These are phyloP conservation scores for Lignosus rhinocerotis DNA, from an alignment of 1,284 basidiomycete genomes.

Conservation along the genomic window DNA sequence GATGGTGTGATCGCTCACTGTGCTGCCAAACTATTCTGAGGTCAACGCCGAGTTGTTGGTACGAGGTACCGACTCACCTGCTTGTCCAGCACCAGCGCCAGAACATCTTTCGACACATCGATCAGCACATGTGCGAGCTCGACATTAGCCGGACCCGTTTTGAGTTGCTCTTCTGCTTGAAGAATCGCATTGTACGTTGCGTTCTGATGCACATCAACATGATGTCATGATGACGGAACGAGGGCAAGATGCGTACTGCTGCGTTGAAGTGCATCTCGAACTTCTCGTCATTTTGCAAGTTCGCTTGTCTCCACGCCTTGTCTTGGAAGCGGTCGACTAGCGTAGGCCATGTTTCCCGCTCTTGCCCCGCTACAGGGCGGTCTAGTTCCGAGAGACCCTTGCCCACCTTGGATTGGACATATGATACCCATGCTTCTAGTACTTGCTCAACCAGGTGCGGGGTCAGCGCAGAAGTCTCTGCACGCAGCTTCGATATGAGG, in stretches of 20 bases:
- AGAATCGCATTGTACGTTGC: constrained; percentile 54
- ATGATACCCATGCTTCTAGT: constrained; percentile 63
- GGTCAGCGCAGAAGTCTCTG: constrained; percentile 57
- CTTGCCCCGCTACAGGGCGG: constrained; percentile 46
- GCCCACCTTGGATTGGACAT: constrained; percentile 60
- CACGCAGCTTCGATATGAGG: constrained; percentile 69
- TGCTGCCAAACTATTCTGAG: constrained; percentile 65
- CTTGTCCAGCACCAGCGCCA: constrained; percentile 74
- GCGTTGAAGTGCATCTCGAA: constrained; percentile 85
- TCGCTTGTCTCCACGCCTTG: constrained; percentile 68
- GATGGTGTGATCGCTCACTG: constrained; percentile 85
- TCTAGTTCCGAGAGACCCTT: constrained; percentile 55
- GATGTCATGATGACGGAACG: constrained; percentile 9
- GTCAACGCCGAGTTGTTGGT: constrained; percentile 1
- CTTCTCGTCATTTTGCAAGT: constrained; percentile 82
- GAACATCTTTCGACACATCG: constrained; percentile 73
- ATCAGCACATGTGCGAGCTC: constrained; percentile 66
- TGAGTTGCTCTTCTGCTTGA: constrained; percentile 42
- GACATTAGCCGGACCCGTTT: constrained; percentile 40
- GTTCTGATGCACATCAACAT: constrained; percentile 40
- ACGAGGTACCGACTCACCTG: constrained; percentile 48
- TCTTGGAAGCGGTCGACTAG: constrained; percentile 51
- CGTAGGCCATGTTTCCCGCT: constrained; percentile 54
- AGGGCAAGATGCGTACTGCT: constrained; percentile 50
- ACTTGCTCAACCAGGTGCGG: constrained; percentile 61